These are phyloP conservation scores for Yarrowia sp. DNA, from an alignment of 805 yeast genomes.

Conservation along the genomic window DNA sequence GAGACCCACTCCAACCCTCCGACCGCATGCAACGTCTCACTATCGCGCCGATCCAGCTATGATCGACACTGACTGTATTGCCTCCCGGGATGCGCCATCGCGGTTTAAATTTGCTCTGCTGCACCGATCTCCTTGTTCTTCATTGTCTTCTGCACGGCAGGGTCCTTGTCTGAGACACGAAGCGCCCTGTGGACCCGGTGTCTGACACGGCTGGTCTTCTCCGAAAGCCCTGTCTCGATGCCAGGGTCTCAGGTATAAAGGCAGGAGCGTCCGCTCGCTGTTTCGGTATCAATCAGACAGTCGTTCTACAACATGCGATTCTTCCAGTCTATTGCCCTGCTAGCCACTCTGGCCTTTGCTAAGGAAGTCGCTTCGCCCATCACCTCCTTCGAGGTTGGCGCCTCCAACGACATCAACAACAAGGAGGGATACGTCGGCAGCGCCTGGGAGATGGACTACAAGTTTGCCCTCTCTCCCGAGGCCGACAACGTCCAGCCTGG, in stretches of 20 bases:
- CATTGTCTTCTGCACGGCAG: not conserved
- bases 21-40: too few relatives aligned
- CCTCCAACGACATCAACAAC: not conserved
- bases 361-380: conserved; percentile 13
- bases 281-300: not conserved
- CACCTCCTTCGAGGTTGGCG: not conserved
- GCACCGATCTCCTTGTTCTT: not conserved
- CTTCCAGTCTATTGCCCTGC: not conserved
- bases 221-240: not conserved
- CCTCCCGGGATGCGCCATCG: too few relatives aligned
- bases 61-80: too few relatives aligned
- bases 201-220: not conserved
- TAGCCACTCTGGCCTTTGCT: not conserved
- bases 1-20: too few relatives aligned
- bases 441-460: conserved; percentile 7
- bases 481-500: conserved; percentile 1
- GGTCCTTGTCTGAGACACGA: not conserved
- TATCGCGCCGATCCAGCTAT: too few relatives aligned
- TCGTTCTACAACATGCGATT: not conserved
- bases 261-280: not conserved
- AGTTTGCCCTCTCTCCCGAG: conserved; percentile 7
- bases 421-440: not conserved
- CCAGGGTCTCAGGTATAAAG: not conserved
- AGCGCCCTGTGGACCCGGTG: not conserved
- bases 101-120: not conserved